Evolutionary conservation across 768 basidiomycete genomes (phyloP).

Genomic region (Flagelloscypha sp.): DNA sequence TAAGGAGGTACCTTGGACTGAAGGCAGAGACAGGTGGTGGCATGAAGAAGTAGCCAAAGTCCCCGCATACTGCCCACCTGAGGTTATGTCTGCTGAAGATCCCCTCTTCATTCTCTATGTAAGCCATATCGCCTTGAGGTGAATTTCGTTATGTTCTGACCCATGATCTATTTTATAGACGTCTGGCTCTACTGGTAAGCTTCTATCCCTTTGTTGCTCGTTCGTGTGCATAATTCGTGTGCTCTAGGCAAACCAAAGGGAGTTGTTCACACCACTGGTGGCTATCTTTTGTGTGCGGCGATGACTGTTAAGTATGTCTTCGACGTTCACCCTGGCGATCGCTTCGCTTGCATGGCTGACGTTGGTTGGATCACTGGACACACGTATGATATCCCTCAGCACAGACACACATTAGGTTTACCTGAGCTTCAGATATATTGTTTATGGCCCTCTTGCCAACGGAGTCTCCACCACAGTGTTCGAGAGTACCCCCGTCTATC

Average conservation of each 20-base stretch:
- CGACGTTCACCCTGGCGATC: conserved; percentile 94
- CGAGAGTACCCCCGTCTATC: conserved; percentile 95
- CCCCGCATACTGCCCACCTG: conserved; percentile 79
- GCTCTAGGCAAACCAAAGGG: conserved; percentile 98
- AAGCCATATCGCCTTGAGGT: conserved; percentile 24
- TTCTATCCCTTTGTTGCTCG: no score
- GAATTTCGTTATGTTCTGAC: background rate
- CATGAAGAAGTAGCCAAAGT: conserved; percentile 85
- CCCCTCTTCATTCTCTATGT: conserved; percentile 98
- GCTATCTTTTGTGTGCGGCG: conserved; percentile 87
- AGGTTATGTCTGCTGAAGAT: conserved; percentile 87
- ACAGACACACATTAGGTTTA: conserved; percentile 12
- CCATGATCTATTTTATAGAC: conserved; percentile 43
- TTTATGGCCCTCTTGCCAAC: conserved; percentile 89
- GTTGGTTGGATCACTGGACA: conserved; percentile 99
- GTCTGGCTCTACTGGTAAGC: conserved; percentile 89
- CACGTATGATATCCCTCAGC: conserved; percentile 36
- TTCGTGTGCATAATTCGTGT: no score
- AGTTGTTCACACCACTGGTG: conserved; percentile 83
- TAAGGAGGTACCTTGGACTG: conserved; percentile 67
- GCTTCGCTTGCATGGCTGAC: conserved; percentile 97
- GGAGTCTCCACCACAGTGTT: conserved; percentile 85
- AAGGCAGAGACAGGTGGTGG: conserved; percentile 93
- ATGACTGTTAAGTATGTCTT: conserved; percentile 96
- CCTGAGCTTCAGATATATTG: conserved; percentile 55